Conservation (phyloP, 176 grass and related monocot genomes). For the Oryza rufipogon region DNA sequence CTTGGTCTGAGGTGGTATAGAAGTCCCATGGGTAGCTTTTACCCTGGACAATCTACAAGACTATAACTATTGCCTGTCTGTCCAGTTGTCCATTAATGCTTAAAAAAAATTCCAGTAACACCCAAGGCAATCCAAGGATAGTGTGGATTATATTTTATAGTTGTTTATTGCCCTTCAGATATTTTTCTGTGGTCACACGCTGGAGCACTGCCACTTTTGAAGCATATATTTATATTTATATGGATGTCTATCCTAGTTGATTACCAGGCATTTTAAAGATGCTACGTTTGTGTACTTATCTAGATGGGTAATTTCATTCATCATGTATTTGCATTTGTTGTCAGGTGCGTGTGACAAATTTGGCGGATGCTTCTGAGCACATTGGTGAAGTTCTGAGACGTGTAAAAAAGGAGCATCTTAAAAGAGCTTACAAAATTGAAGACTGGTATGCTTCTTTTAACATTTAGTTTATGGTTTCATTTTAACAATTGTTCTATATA, state of each 20-base stretch:
- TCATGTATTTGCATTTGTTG: conserved; percentile 12
- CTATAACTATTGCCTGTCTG: neutral
- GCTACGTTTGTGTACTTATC: neutral
- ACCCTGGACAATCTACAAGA: neutral
- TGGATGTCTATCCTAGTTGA: neutral
- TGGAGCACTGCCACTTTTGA: neutral
- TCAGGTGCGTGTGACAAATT: conserved; percentile 95
- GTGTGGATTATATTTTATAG: neutral
- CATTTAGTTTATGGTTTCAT: neutral
- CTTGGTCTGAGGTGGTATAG: neutral
- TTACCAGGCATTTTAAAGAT: neutral
- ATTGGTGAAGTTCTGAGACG: conserved; percentile 93
- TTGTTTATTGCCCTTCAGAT: neutral
- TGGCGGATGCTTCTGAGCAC: conserved; percentile 91
- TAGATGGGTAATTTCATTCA: neutral
- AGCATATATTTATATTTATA: neutral
- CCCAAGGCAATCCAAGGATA: neutral
- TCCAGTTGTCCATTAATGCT: neutral
- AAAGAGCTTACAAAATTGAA: conserved; percentile 95
- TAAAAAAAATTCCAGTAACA: neutral
- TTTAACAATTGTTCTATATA: neutral
- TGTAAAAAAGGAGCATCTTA: conserved; percentile 90
- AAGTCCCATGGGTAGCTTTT: neutral
- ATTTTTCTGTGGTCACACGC: neutral
- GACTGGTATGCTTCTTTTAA: conserved; percentile 61